Evolutionary conservation across 306 rosid species (phyloP).

Genomic region (Castanea sativa): DNA sequence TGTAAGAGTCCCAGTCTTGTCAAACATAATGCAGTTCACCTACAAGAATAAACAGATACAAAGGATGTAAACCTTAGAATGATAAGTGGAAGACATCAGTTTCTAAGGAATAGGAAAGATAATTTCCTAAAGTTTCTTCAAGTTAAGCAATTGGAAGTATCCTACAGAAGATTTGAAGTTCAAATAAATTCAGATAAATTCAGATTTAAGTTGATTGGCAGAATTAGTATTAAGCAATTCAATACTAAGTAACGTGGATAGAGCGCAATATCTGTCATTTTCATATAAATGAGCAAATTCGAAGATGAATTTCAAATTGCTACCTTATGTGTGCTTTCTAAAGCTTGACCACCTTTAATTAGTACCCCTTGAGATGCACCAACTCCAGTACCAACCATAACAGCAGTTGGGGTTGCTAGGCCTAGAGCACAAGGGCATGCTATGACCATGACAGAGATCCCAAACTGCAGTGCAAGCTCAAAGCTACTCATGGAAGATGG

Average conservation of each 20-base stretch:
- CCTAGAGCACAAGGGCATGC: constrained; percentile 97
- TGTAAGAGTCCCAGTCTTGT: constrained; percentile 84
- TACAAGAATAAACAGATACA: constrained; percentile 18
- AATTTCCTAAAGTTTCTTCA: constrained; percentile 46
- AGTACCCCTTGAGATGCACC: constrained; percentile 90
- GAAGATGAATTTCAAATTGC: neutral
- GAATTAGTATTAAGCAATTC: too few relatives aligned
- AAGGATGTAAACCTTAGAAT: neutral
- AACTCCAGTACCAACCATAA: constrained; percentile 93
- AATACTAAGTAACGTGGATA: too few relatives aligned
- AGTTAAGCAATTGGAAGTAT: neutral
- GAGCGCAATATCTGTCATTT: too few relatives aligned
- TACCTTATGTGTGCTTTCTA: constrained; percentile 85
- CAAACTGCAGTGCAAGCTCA: constrained; percentile 94
- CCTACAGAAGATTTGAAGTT: too few relatives aligned
- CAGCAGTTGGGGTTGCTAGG: constrained; percentile 89
- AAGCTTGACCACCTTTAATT: constrained; percentile 86
- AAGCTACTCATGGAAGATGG: constrained; percentile 67
- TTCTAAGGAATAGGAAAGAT: neutral
- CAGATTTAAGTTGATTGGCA: too few relatives aligned
- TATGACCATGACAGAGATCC: constrained; percentile 84
- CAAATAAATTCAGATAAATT: too few relatives aligned
- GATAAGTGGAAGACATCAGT: neutral
- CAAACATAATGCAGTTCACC: constrained; percentile 80
- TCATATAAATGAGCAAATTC: too few relatives aligned